A percentile compares a stretch with the other conserved stretches of the same genome.
Conservation (phyloP, 441 rosid species). For the Populus hybrid region DNA sequence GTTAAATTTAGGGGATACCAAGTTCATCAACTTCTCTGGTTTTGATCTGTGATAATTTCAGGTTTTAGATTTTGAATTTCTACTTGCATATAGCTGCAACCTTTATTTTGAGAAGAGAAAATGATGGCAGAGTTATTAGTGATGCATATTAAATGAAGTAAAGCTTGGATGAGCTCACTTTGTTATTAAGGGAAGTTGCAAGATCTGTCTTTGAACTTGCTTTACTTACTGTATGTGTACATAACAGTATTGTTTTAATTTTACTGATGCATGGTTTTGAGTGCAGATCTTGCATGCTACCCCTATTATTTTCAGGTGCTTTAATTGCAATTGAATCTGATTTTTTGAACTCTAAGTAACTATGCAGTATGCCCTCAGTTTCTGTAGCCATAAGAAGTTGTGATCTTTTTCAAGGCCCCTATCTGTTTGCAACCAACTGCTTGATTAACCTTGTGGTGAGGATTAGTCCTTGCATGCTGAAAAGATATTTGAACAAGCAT, state of each 20-base stretch:
- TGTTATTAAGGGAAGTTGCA: background rate
- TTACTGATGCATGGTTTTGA: background rate
- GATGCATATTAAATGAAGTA: background rate
- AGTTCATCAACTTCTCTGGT: constrained; percentile 3
- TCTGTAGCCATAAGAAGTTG: background rate
- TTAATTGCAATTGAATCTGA: background rate
- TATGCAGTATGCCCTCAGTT: background rate
- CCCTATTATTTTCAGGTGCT: background rate
- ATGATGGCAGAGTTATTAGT: background rate
- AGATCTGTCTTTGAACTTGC: constrained; percentile 1
- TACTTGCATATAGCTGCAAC: background rate
- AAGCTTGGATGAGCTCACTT: background rate
- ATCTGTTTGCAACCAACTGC: background rate
- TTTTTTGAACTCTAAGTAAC: background rate
- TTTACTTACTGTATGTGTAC: background rate
- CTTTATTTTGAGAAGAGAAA: background rate
- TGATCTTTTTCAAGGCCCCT: background rate
- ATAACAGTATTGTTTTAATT: background rate
- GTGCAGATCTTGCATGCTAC: background rate
- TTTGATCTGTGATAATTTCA: constrained; percentile 3
- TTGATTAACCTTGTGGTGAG: background rate
- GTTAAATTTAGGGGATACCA: background rate
- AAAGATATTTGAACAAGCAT: background rate
- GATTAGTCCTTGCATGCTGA: background rate
- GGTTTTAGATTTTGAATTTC: background rate